These are phyloP conservation scores for Candida multigemmis DNA, from an alignment of 805 yeast genomes.

Conservation along the genomic window DNA sequence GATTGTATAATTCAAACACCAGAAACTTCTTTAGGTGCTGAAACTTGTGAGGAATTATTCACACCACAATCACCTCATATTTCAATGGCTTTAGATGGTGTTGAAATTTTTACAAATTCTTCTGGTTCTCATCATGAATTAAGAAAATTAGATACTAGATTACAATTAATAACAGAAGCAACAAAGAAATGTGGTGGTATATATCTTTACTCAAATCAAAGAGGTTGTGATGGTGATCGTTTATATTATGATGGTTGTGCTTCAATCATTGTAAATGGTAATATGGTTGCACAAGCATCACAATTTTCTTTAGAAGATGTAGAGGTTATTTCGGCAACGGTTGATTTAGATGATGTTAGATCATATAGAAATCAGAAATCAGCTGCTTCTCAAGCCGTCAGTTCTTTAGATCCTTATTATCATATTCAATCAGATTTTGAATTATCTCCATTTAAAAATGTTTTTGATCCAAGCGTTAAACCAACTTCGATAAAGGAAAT, in stretches of 20 bases:
- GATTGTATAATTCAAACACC: conserved; percentile 80
- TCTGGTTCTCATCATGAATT: conserved; percentile 98
- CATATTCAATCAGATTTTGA: conserved; percentile 57
- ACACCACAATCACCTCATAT: conserved; percentile 96
- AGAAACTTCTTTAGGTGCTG: conserved; percentile 92
- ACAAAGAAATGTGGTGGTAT: conserved; percentile 96
- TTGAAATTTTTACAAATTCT: conserved; percentile 93
- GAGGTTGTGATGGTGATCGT: conserved; percentile 98
- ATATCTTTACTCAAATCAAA: conserved; percentile 87
- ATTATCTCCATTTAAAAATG: conserved; percentile 48
- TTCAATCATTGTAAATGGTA: conserved; percentile 84
- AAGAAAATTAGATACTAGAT: conserved; percentile 77
- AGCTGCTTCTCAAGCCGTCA: conserved; percentile 64
- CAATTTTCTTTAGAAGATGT: conserved; percentile 89
- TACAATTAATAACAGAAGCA: conserved; percentile 82
- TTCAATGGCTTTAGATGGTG: conserved; percentile 87
- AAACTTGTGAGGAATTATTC: conserved; percentile 95
- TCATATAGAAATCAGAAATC: conserved; percentile 70
- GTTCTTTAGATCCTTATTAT: conserved; percentile 34
- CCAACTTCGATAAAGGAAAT: conserved; percentile 50
- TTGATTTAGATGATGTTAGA: conserved; percentile 87
- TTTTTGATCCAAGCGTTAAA: conserved; percentile 50
- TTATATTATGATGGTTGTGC: conserved; percentile 97
- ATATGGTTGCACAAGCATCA: conserved; percentile 84
- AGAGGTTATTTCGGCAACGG: conserved; percentile 92